These are phyloP conservation scores for Alternaria tenuissima DNA, from an alignment of 2,329 filamentous ascomycete species.

Conservation along the genomic window DNA sequence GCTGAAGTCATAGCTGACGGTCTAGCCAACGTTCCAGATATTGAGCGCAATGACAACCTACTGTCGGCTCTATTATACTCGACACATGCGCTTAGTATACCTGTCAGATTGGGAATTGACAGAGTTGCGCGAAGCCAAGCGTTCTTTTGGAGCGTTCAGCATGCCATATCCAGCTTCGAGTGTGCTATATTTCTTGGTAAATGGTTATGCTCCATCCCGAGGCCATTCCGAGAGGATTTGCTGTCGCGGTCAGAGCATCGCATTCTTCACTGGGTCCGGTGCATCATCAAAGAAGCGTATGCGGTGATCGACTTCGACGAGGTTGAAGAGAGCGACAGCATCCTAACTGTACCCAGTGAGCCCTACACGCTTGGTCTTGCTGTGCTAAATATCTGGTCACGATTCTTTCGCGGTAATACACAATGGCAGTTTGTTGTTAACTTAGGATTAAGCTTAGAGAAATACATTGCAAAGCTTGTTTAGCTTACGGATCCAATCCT, in stretches of 20 bases:
- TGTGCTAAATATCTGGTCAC: constrained; percentile 57
- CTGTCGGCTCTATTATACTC: constrained; percentile 62
- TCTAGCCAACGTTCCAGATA: constrained; percentile 49
- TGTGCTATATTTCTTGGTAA: constrained; percentile 64
- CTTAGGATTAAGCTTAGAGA: constrained; percentile 53
- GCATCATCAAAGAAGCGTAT: constrained; percentile 57
- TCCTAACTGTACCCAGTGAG: constrained; percentile 26
- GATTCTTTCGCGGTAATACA: constrained; percentile 59
- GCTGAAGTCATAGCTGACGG: constrained; percentile 53
- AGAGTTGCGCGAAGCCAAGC: constrained; percentile 64
- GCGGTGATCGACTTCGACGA: constrained; percentile 47
- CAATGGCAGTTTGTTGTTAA: constrained; percentile 61
- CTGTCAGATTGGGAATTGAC: constrained; percentile 63
- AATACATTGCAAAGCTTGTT: constrained; percentile 16
- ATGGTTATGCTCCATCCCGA: constrained; percentile 52
- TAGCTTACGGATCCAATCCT: background rate
- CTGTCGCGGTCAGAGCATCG: constrained; percentile 51
- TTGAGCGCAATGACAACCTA: constrained; percentile 59
- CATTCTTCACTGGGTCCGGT: constrained; percentile 58
- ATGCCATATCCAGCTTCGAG: constrained; percentile 63
- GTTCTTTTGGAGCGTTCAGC: constrained; percentile 66
- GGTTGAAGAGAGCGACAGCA: constrained; percentile 18
- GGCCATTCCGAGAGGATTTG: constrained; percentile 21
- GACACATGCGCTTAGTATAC: constrained; percentile 64
- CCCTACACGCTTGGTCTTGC: constrained; percentile 50